Base-by-base conservation (phyloP, 75 land plant genomes). In the Gnetum montanum region DNA sequence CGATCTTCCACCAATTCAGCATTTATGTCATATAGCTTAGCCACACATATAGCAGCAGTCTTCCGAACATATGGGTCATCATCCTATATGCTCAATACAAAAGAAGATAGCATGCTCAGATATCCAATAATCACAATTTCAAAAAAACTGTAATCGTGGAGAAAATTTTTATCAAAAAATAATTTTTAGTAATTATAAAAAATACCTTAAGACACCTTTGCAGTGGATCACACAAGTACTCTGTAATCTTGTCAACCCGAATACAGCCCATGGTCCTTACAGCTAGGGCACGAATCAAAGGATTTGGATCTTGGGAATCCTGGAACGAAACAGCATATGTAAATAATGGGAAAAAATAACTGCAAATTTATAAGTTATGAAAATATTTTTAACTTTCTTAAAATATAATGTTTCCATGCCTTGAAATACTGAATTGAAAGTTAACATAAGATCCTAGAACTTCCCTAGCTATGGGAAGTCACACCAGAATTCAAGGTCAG, bases 291-390 rank as follows among this genome's bases (percentile, higher is more conserved):
- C 99, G 88, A 62, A 95, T 95, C 49, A 95, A 60, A 48, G 99
- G 99, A 60, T 95, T 95, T 48, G 99, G 99, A 75, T 95, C 99
- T 63, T 90, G 99, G 13, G 99, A 95, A 76, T 95, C 99, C 99
- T 95, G 78, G 59, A 76, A 29, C 25, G 40, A 18, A n/a, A 19
- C 22, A 47, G 18, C 18, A 13, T 18, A 49, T 16, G 30, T 23
- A 47, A 47, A 12, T 49, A n/a, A n/a, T 10, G 41, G 41, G 15
- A 15, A 40, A 40, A 40, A n/a, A n/a, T n/a, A n/a, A n/a, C n/a
- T n/a, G n/a, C n/a, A n/a, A n/a, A n/a, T n/a, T n/a, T n/a, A n/a
- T n/a, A n/a, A n/a, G n/a, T n/a, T n/a, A n/a, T n/a, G n/a, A n/a
- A n/a, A n/a, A n/a, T n/a, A n/a, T n/a, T n/a, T n/a, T n/a, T n/a